Conservation (phyloP, 306 rosid genomes). For the Pachyrhizus erosus region DNA sequence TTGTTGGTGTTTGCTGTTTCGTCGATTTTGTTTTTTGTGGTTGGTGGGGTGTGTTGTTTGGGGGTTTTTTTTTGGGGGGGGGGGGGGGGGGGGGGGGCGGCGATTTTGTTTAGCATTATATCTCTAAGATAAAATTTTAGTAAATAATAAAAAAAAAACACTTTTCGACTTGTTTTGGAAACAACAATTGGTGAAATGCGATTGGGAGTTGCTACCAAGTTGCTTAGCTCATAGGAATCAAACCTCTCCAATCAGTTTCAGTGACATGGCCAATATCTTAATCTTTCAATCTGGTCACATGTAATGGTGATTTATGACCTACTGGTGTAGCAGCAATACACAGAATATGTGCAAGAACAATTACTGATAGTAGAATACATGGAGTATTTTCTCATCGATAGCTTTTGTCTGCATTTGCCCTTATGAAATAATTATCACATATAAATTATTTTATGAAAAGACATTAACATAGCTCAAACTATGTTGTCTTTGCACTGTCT, state of each 20-base stretch:
- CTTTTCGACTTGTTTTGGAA: conserved; percentile 23
- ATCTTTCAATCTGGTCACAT: conserved; percentile 14
- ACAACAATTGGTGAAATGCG: not conserved
- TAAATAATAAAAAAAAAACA: not conserved
- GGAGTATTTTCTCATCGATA: not conserved
- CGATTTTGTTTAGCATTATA: conserved; percentile 1
- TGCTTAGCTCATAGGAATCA: conserved; percentile 15
- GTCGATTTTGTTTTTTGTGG: too few relatives aligned
- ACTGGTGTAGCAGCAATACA: too few relatives aligned
- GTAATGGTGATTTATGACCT: not conserved
- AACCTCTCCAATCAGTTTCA: conserved; percentile 3
- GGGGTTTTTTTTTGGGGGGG: too few relatives aligned
- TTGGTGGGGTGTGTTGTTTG: too few relatives aligned
- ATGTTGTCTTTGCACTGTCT: conserved; percentile 25
- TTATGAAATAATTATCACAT: not conserved
- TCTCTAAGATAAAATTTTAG: not conserved
- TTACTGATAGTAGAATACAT: not conserved
- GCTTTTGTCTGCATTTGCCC: not conserved
- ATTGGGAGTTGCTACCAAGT: conserved; percentile 6
- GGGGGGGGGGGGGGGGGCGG: too few relatives aligned
- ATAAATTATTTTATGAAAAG: not conserved
- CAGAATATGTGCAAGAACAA: too few relatives aligned
- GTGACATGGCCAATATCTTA: conserved; percentile 7
- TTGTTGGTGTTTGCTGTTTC: too few relatives aligned
- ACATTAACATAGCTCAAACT: conserved; percentile 22